phyloP scores from a whole-genome alignment of 176 grass and related monocot genomes.

The Calamus simplicifolius region DNA sequence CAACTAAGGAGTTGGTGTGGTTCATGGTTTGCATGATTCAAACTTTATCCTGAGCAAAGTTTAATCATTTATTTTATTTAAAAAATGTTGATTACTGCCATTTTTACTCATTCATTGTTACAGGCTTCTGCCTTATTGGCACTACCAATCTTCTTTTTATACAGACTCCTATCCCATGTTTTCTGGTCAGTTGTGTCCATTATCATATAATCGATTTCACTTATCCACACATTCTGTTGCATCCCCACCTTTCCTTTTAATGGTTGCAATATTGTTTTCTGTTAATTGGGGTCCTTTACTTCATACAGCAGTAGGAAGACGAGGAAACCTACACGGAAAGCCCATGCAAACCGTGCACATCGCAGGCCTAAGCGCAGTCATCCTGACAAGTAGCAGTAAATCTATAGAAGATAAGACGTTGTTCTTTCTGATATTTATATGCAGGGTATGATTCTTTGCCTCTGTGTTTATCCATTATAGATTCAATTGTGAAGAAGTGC shows the following conservation, averaged over 20 bases:
- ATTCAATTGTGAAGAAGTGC: too few relatives aligned
- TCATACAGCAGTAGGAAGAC: conserved; percentile 44
- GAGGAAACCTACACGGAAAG: conserved; percentile 35
- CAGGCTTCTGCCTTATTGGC: conserved; percentile 71
- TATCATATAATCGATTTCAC: too few relatives aligned
- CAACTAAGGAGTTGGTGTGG: conserved; percentile 73
- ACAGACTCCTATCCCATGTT: conserved; percentile 38
- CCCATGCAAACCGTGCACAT: conserved; percentile 38
- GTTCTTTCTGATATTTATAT: too few relatives aligned
- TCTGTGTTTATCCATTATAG: background rate
- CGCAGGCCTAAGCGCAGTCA: conserved; percentile 59
- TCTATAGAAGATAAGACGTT: too few relatives aligned
- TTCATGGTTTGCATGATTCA: conserved; percentile 50
- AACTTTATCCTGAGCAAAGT: background rate
- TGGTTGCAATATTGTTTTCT: conserved; percentile 5
- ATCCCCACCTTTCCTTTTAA: background rate
- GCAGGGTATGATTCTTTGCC: too few relatives aligned
- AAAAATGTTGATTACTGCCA: too few relatives aligned
- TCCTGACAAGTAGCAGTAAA: conserved; percentile 44
- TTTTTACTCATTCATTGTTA: conserved; percentile 12
- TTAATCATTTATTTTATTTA: too few relatives aligned
- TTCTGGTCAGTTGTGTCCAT: conserved; percentile 44
- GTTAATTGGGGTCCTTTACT: conserved; percentile 14
- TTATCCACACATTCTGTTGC: too few relatives aligned
- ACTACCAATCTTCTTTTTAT: conserved; percentile 55